Percentiles rank a stretch among this genome's conserved stretches.
phyloP scores from a whole-genome alignment of 2,329 filamentous ascomycete genomes.

The Chaetomium strumarium region DNA sequence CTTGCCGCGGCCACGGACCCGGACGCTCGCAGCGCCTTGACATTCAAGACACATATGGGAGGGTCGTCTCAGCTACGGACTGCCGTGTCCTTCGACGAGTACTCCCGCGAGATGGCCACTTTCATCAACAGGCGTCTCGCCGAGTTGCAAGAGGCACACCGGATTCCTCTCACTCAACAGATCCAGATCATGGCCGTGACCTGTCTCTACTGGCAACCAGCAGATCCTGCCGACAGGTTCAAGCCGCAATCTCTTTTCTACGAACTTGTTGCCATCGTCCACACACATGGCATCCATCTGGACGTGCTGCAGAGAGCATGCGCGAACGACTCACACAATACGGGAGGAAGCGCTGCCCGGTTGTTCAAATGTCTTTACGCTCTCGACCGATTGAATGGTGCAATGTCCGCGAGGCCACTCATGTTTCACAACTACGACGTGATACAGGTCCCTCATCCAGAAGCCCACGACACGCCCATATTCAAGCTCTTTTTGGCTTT shows the following conservation, averaged over 20 bases:
- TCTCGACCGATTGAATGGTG: constrained; percentile 53
- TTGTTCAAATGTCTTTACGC: constrained; percentile 32
- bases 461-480: constrained; percentile 44
- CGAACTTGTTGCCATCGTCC: constrained; percentile 16
- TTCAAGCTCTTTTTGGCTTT: constrained; percentile 54
- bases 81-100: constrained; percentile 13
- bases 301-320: constrained; percentile 9
- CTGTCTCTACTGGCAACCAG: constrained; percentile 23
- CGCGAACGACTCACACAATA: neutral
- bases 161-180: constrained; percentile 14
- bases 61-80: neutral
- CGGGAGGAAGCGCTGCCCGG: neutral
- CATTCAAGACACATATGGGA: constrained; percentile 8
- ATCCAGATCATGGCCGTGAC: constrained; percentile 21
- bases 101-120: constrained; percentile 16
- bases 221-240: constrained; percentile 13
- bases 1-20: constrained; percentile 23
- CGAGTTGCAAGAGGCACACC: constrained; percentile 13
- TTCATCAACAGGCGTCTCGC: constrained; percentile 21
- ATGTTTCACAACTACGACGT: constrained; percentile 57
- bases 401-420: constrained; percentile 54
- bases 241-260: constrained; percentile 17
- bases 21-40: constrained; percentile 7
- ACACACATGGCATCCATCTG: constrained; percentile 23
- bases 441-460: constrained; percentile 47